Evolutionary conservation across 1,284 basidiomycete genomes (phyloP), one percentile per base, ranked within the genome.

Genomic region (Trichosporon sp.): DNA sequence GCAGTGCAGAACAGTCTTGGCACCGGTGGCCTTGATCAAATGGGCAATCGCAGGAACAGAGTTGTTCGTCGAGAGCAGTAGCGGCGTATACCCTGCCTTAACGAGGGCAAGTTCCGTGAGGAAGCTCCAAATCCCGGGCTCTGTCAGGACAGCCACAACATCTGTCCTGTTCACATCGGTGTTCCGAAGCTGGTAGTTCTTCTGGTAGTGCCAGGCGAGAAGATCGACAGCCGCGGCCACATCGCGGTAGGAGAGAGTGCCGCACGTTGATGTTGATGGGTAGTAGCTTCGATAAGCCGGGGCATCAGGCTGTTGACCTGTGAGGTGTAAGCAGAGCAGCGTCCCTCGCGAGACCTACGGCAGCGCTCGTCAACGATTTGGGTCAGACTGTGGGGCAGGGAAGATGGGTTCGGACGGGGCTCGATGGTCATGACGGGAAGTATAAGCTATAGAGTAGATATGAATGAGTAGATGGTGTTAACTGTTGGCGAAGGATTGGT

Each of bases 31-130:
- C 65, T 86, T 86, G 72, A 89, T 83, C 15, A 88, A 80, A 77
- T 87, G 87, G 0, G 87, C 86, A 29, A 88, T 84, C 2, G 88
- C 87, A 0, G 87, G 80, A 0, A 86, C 82, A 0, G 87, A 87
- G 76, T 89, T 89, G 79, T 89, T 88, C 58, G 86, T 84, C 2
- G 86, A 87, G 8, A 88, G 77, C 1, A 88, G 78, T 11, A 87
- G 80, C 9, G 85, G 75, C 1, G 83, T 77, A 15, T 85, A 78
- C 13, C 83, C 85, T 58, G 86, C 77, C 73, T 85, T 85, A 23
- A 81, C 79, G 8, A 86, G 82, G 0, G 85, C 85, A 23, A 86
- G 82, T 72, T 86, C 85, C 5, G 64, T 65, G 12, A 86, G 80
- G 2, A 86, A 78, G 0, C 85, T 78, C 73, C 85, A 83, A 71